Evolutionary conservation across 164 flowering plant genomes (phyloP), one percentile per base, ranked within the genome.

Genomic region (Umbellularia californica): DNA sequence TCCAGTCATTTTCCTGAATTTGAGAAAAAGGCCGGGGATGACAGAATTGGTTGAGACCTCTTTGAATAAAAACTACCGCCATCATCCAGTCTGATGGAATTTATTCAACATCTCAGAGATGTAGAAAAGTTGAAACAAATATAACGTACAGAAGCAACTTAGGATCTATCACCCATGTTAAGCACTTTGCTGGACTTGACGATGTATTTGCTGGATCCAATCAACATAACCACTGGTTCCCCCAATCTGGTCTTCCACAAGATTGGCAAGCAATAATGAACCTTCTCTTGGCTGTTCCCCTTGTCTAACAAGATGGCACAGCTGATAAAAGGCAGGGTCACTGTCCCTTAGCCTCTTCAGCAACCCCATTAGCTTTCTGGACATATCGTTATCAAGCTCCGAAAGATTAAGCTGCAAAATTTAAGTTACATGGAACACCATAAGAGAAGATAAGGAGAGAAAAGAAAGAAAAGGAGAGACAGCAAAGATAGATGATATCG

Each of bases 281-380:
- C 95, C 92, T 87, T 94, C 99, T 83, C 94, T 87, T 6, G 97
- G 94, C 69, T 94, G 97, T 73, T 96, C 97, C 25, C 97, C 99
- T 88, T 96, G 98, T 81, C 93, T 88, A 52, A 96, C 93, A 64
- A 96, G 85, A 81, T 88, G 88, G 68, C 90, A 85, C 65, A 91
- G 77, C 83, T 87, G 98, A 84, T 86, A 89, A 76, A 82, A 89
- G 22, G 95, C 87, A 68, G 82, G 89, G 51, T 91, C 91, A 14
- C 63, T 77, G 74, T 85, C 90, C 82, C 97, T 85, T 50, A 82
- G 64, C 77, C 77, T 90, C 79, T 88, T 78, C 17, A 96, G 78
- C 19, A 94, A 20, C 35, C 70, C 75, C 76, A 85, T 78, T 17
- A 94, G 79, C 83, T 84, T 94, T 77, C 83, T 92, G 14, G 98